These are phyloP conservation scores for Paecilomyces variotii DNA, from an alignment of 2,329 filamentous ascomycete species.

Conservation along the genomic window DNA sequence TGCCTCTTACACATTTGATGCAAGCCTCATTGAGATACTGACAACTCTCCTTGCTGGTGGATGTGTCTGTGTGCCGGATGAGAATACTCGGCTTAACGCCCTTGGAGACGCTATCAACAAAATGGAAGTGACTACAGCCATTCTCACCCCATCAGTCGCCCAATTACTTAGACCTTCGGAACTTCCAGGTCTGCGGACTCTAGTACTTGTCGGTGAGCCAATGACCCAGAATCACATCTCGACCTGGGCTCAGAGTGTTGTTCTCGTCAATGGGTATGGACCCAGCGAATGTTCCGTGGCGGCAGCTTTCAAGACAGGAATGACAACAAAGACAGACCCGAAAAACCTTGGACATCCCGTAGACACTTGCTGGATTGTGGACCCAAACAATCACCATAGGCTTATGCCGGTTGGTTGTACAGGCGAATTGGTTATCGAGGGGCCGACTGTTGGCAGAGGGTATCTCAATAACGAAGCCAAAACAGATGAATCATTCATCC, in stretches of 20 bases:
- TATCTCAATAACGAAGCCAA: constrained; percentile 27
- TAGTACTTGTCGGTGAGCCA: constrained; percentile 29
- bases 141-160: constrained; percentile 48
- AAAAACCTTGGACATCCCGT: constrained; percentile 17
- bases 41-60: constrained; percentile 31
- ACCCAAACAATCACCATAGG: constrained; percentile 16
- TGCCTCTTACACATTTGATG: constrained; percentile 39
- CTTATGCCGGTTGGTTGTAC: constrained; percentile 14
- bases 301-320: constrained; percentile 1
- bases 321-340: neutral
- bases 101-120: constrained; percentile 19
- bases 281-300: constrained; percentile 14
- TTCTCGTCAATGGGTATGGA: constrained; percentile 13
- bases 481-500: constrained; percentile 18
- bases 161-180: constrained; percentile 22
- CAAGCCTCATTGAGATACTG: constrained; percentile 30
- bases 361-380: constrained; percentile 13
- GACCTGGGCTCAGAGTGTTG: constrained; percentile 21
- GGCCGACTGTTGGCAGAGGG: constrained; percentile 23
- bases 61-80: constrained; percentile 38
- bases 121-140: constrained; percentile 40
- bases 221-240: constrained; percentile 18
- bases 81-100: constrained; percentile 36
- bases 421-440: constrained; percentile 25
- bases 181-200: constrained; percentile 23